Base-by-base conservation (phyloP, 163 green algal species). In the Scenedesmus sp. region DNA sequence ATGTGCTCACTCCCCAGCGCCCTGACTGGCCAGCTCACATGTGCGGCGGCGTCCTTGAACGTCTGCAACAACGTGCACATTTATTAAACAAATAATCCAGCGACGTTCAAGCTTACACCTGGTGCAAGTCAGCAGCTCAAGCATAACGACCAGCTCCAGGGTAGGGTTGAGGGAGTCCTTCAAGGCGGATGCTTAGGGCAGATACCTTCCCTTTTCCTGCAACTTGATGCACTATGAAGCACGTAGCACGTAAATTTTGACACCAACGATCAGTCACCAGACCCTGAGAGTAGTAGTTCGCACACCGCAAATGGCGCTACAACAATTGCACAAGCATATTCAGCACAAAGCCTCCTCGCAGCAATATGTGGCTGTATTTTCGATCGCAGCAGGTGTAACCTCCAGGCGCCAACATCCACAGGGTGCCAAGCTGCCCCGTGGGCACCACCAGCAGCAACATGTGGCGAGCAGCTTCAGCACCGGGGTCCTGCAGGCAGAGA, bases 391-490 rank as follows among this genome's bases (percentile, higher is more conserved):
- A 40, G 30, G 30, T 76, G 30, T 40, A 76, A 24, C 5, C 65
- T 18, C 26, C 30, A 37, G 30, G 30, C 65, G 26, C 9, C 65
- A 40, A 24, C 65, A 20, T 26, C 65, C 40, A 18, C 65, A 30
- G 4, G 26, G 65, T 76, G 65, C 30, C 65, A 76, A 30, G 65
- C 18, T 40, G 30, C 9, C 65, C 7, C 65, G 40, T 76, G 65
- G 7, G 65, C 65, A 76, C 65, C 65, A 76, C 65, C 65, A 76
- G 30, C 65, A 76, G 65, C 65, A 72, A 72, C 59, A 76, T 76
- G 65, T 76, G 65, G 65, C 65, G 65, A 76, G 65, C 65, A 76
- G 65, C 65, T 26, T 76, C 26, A 76, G 65, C 65, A 76, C 30
- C 40, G 65, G 65, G 20, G 65, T 76, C 30, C 9, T 76, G 65